Percentiles rank a stretch among this genome's conserved stretches.
Evolutionary conservation across 2,329 filamentous ascomycete genomes (phyloP).

Genomic region (Fusarium subtropicale): DNA sequence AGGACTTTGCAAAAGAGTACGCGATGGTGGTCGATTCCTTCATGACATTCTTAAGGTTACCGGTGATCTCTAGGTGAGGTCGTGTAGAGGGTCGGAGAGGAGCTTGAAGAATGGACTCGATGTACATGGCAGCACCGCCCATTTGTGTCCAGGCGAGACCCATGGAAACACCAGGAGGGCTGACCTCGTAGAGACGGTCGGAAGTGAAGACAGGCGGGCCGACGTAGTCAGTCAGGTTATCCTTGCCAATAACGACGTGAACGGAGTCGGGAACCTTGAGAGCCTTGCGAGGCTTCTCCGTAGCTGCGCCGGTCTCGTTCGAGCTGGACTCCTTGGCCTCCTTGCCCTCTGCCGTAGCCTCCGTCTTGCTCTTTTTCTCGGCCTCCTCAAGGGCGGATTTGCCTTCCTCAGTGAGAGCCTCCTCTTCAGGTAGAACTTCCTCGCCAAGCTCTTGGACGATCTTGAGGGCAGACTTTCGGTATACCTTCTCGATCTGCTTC

Average conservation of each 20-base stretch:
- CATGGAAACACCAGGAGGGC: slow-evolving; percentile 95
- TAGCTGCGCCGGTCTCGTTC: slow-evolving; percentile 55
- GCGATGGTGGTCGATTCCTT: slow-evolving; percentile 96
- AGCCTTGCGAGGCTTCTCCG: slow-evolving; percentile 77
- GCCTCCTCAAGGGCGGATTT: slow-evolving; percentile 80
- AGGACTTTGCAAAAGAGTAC: slow-evolving; percentile 93
- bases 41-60: slow-evolving; percentile 96
- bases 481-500: slow-evolving; percentile 99
- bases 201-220: slow-evolving; percentile 96
- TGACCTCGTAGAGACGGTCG: slow-evolving; percentile 93
- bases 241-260: slow-evolving; percentile 85
- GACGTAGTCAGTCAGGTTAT: slow-evolving; percentile 95
- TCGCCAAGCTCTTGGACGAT: slow-evolving; percentile 96
- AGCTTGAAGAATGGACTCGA: slow-evolving; percentile 94
- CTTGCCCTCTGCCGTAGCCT: slow-evolving; percentile 63
- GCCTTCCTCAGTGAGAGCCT: slow-evolving; percentile 86
- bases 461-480: slow-evolving; percentile 95
- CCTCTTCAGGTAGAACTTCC: slow-evolving; percentile 80
- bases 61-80: slow-evolving; percentile 88
- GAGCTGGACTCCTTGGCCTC: slow-evolving; percentile 51
- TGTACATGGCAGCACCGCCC: slow-evolving; percentile 95
- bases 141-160: slow-evolving; percentile 98
- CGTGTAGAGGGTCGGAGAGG: slow-evolving; percentile 78
- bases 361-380: slow-evolving; percentile 77
- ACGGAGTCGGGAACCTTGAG: slow-evolving; percentile 88